Conservation (phyloP, 371 early-diverging fungal genomes). For the Dichotomocladium elegans region DNA sequence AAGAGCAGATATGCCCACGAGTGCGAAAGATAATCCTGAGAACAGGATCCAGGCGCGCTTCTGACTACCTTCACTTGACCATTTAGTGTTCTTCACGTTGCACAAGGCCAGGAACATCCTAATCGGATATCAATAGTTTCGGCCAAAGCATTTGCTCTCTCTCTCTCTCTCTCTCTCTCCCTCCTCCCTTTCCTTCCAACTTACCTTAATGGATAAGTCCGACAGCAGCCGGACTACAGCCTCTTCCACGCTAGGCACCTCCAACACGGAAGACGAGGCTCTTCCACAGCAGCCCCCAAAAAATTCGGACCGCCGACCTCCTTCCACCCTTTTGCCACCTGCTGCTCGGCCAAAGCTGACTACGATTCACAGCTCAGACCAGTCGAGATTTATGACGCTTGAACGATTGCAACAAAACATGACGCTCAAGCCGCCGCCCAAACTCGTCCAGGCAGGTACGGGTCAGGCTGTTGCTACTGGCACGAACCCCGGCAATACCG, state of each 20-base stretch:
- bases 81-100: too few species aligned
- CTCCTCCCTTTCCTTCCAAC: not conserved
- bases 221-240: not conserved
- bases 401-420: constrained; percentile 18
- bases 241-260: not conserved
- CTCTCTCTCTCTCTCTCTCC: not conserved
- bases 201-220: not conserved
- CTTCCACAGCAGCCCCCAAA: not conserved
- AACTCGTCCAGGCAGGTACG: not conserved
- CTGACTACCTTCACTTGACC: too few species aligned
- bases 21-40: too few species aligned
- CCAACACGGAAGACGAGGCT: not conserved
- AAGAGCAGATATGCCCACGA: too few species aligned
- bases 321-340: too few species aligned
- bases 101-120: too few species aligned
- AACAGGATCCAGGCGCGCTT: too few species aligned
- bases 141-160: not conserved
- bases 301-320: not conserved
- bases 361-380: constrained; percentile 33
- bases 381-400: constrained; percentile 27
- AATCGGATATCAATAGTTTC: too few species aligned
- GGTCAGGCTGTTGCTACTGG: not conserved
- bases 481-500: constrained; percentile 1
- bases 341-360: constrained; percentile 24
- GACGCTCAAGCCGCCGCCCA: constrained; percentile 1